phyloP scores from a whole-genome alignment of 495 filamentous ascomycete genomes.

The Evernia prunastri region DNA sequence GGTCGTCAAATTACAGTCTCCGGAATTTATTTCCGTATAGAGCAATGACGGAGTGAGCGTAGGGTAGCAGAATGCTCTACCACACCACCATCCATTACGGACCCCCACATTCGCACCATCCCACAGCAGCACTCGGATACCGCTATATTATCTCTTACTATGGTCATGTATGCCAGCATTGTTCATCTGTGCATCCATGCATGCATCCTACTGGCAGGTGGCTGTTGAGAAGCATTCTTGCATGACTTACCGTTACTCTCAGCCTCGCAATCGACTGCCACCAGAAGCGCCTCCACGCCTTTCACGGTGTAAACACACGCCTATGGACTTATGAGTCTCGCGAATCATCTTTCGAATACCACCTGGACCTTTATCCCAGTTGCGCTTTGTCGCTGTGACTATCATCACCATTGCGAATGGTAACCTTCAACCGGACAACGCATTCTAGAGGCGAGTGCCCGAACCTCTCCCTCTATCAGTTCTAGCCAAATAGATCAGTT shows the following conservation, averaged over 20 bases:
- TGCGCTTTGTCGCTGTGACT: neutral
- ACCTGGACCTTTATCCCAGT: neutral
- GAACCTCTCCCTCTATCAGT: neutral
- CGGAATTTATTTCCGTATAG: too few species aligned
- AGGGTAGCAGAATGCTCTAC: too few species aligned
- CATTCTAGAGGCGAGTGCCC: neutral
- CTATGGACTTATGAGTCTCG: neutral
- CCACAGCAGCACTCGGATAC: neutral
- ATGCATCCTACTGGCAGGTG: neutral
- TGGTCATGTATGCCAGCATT: neutral
- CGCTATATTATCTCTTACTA: neutral
- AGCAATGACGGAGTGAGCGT: too few species aligned
- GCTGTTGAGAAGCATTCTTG: neutral
- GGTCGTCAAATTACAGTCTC: too few species aligned
- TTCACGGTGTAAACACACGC: neutral
- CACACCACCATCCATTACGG: neutral
- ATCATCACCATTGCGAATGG: neutral
- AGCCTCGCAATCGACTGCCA: neutral
- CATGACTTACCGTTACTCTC: neutral
- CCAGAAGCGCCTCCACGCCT: too few species aligned
- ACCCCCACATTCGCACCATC: neutral
- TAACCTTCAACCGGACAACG: neutral
- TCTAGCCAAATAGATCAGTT: neutral
- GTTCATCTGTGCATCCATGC: neutral
- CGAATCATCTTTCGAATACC: neutral